Evolutionary conservation across 768 basidiomycete species (phyloP), one percentile per base, ranked within the genome.

Genomic region (Leccinum subgranulosum): DNA sequence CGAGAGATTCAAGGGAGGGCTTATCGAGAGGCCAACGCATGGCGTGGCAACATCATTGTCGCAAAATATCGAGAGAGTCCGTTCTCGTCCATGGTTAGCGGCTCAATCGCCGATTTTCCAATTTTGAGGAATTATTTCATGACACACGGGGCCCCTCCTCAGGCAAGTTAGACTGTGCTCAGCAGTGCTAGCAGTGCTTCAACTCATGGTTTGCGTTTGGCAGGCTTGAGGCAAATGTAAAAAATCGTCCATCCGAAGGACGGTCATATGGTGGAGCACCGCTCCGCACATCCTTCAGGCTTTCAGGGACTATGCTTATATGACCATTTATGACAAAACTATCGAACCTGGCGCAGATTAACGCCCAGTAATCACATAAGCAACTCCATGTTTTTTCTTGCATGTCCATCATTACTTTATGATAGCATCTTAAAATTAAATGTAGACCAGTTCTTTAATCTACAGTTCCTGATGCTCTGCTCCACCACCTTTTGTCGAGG

Each of bases 61-160:
- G 88, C 86, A 41, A 92, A 92, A 71, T 92, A 81, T 60, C 68
- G 66, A 43, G 79, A 81, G 64, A 68, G 69, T 29, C 70, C 73
- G 7, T 81, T 78, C 68, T 71, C 75, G 2, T 73, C 71, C 34
- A 82, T 92, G 82, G 82, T 84, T 21, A 79, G 90, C 66, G 84
- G 83, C 23, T 84, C 87, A n/a, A 91, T 90, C 81, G 85, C 90
- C 36, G 90, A 92, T 66, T 92, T 90, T 61, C 87, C 90, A 3
- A 82, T 92, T 60, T 71, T 92, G 59, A 86, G 88, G 69, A 92
- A 92, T 69, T 90, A 85, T 69, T 81, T 92, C 55, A 74, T 84
- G 64, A 87, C 83, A 43, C 86, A 88, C 66, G 79, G 79, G 29
- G 80, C 81, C 12, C 83, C 85, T 54, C 55, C 63, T 53, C 69